Evolutionary conservation across 139 green algal genomes (phyloP).

Genomic region (Chlorella sp.): DNA sequence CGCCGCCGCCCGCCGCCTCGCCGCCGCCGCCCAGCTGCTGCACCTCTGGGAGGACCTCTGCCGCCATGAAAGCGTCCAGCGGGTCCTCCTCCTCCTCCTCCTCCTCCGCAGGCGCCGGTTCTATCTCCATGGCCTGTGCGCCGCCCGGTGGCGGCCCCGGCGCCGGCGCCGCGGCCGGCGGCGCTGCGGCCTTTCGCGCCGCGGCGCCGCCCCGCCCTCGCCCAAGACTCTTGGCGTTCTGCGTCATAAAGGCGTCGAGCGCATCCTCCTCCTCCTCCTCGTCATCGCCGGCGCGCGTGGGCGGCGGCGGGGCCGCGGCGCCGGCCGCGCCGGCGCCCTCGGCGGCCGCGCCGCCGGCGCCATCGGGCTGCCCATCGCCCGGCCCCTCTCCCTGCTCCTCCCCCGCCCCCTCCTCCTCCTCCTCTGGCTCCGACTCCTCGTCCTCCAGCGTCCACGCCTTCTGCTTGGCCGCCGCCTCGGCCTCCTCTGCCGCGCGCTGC

Average conservation of each 20-base stretch:
- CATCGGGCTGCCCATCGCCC: not conserved
- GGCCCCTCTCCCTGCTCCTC: not conserved
- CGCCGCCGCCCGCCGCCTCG: not conserved
- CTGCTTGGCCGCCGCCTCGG: slow-evolving; percentile 1
- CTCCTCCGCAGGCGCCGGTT: slow-evolving; percentile 4
- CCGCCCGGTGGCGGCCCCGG: not conserved
- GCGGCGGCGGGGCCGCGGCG: not conserved
- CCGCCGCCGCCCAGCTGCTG: slow-evolving; percentile 13
- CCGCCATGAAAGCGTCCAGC: slow-evolving; percentile 94
- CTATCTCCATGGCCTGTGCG: not conserved
- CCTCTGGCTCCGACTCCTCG: slow-evolving; percentile 65
- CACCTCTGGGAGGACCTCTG: slow-evolving; percentile 51
- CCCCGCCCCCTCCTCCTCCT: slow-evolving; percentile 4
- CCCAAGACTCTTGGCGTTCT: too few species aligned
- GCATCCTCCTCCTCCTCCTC: slow-evolving; percentile 79
- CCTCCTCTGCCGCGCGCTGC: not conserved
- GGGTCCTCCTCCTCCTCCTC: slow-evolving; percentile 83
- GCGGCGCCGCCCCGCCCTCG: too few species aligned
- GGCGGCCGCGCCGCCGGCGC: not conserved
- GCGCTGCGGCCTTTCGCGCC: too few species aligned
- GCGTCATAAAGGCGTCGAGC: slow-evolving; percentile 91
- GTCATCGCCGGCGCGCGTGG: slow-evolving; percentile 8
- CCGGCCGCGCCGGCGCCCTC: not conserved
- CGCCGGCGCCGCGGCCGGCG: not conserved
- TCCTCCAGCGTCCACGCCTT: slow-evolving; percentile 72